Percentiles rank a stretch among this genome's conserved stretches.
Conservation (phyloP, 2,329 filamentous ascomycete genomes). For the Ceratocystis destructans region DNA sequence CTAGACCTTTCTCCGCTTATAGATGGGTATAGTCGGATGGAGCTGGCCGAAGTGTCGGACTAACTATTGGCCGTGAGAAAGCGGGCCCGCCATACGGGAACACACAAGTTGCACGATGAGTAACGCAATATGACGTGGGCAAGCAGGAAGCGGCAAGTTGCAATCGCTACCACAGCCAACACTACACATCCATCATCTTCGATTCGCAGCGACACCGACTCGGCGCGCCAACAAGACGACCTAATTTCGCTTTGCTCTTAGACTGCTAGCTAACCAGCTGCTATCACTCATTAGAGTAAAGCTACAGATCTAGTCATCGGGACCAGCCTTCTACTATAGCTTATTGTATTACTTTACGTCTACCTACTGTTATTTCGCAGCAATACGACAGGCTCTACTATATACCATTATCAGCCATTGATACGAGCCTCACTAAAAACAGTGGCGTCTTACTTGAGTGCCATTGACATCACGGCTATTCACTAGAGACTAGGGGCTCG, state of each 20-base stretch:
- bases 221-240: neutral
- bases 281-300: neutral
- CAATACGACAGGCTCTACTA: too few relatives aligned
- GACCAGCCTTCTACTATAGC: neutral
- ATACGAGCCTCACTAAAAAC: neutral
- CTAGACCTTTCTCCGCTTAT: constrained; percentile 1
- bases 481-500: too few relatives aligned
- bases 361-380: too few relatives aligned
- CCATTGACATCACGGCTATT: too few relatives aligned
- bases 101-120: neutral
- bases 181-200: neutral
- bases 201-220: neutral
- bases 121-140: neutral
- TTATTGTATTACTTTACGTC: too few relatives aligned
- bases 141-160: neutral
- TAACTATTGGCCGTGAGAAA: neutral
- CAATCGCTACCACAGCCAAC: neutral
- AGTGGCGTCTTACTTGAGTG: too few relatives aligned
- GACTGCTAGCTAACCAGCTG: neutral
- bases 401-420: too few relatives aligned
- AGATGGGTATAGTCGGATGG: neutral
- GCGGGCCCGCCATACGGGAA: neutral
- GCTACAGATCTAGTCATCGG: neutral
- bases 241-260: neutral
- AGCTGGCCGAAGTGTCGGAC: neutral